Base-by-base conservation (phyloP, 2,329 filamentous ascomycete species). In the Colletotrichum tabaci region DNA sequence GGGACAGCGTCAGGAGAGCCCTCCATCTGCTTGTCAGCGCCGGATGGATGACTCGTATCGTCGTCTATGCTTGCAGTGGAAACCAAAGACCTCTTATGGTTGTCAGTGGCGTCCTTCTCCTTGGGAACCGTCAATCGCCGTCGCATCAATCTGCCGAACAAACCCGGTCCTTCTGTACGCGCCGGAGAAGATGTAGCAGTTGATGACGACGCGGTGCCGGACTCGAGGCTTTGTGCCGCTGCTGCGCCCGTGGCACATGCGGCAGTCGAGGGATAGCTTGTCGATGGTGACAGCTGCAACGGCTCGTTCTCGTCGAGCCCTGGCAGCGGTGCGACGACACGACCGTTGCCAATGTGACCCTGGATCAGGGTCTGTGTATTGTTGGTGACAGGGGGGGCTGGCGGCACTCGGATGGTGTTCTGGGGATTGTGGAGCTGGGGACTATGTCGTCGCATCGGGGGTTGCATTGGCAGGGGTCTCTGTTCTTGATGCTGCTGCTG, bases 361-460 rank as follows among this genome's bases (percentile, higher is more conserved):
- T 69, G 66, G n/a, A 30, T 60, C 30, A 62, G 65, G 52, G 44
- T 10, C 30, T 35, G 30, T 35, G 30, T 35, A 35, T 35, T n/a
- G 35, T 55, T 55, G 67, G 44, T 26, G 61, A 56, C 69, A 53
- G 46, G 61, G 47, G 46, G 50, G 61, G 61, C 26, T 42, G 57
- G 15, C 21, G 8, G 35, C 52, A 57, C 57, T 30, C 65, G 53
- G 13, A 69, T 40, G 52, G 69, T 72, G 60, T 72, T 72, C 69
- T 69, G 69, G 60, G 69, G 69, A 72, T 72, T 72, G 69, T 72
- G 69, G 69, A 64, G 69, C 38, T 69, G 65, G 53, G 49, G 69
- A 42, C 69, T 26, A 69, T 42, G 65, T 63, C 35, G 65, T 60
- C 65, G 69, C 65, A 72, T 72, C 47, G 65, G 23, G 40, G 65